Conservation (phyloP, 148 eudicot species). For the Heliosperma pusillum region DNA sequence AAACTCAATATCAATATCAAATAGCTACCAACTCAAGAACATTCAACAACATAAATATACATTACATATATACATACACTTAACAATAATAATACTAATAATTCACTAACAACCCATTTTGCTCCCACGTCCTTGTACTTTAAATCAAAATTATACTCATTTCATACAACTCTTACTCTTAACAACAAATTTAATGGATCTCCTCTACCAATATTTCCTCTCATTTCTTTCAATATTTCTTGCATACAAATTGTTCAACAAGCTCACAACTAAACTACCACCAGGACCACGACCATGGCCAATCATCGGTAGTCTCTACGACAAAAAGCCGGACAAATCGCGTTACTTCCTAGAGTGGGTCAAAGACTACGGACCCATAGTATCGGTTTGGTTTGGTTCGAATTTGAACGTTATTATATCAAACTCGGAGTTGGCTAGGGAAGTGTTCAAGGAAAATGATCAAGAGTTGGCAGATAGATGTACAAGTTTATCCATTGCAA, state of each 20-base stretch:
- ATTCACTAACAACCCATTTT: slow-evolving; percentile 5
- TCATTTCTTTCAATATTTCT: slow-evolving; percentile 17
- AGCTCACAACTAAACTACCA: slow-evolving; percentile 27
- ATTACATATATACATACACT: too few species aligned
- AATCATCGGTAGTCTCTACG: slow-evolving; percentile 21
- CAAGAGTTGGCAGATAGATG: slow-evolving; percentile 31
- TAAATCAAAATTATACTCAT: background rate
- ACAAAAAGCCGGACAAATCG: slow-evolving; percentile 14
- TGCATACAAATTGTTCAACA: slow-evolving; percentile 24
- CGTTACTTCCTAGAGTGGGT: slow-evolving; percentile 27
- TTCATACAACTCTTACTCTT: slow-evolving; percentile 3
- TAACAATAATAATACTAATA: background rate
- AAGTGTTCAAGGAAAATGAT: slow-evolving; percentile 39
- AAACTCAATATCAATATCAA: slow-evolving; percentile 1
- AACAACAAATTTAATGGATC: slow-evolving; percentile 18
- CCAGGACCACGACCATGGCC: slow-evolving; percentile 37
- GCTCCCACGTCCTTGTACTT: background rate
- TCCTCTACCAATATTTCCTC: slow-evolving; percentile 17
- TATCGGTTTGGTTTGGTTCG: slow-evolving; percentile 39
- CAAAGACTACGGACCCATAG: slow-evolving; percentile 27
- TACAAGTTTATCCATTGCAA: slow-evolving; percentile 21
- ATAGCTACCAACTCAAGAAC: slow-evolving; percentile 1
- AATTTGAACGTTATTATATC: slow-evolving; percentile 32
- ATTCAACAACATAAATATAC: background rate
- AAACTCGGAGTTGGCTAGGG: slow-evolving; percentile 37